phyloP scores from a whole-genome alignment of 495 filamentous ascomycete species.

The Opeltia flavorubescens region DNA sequence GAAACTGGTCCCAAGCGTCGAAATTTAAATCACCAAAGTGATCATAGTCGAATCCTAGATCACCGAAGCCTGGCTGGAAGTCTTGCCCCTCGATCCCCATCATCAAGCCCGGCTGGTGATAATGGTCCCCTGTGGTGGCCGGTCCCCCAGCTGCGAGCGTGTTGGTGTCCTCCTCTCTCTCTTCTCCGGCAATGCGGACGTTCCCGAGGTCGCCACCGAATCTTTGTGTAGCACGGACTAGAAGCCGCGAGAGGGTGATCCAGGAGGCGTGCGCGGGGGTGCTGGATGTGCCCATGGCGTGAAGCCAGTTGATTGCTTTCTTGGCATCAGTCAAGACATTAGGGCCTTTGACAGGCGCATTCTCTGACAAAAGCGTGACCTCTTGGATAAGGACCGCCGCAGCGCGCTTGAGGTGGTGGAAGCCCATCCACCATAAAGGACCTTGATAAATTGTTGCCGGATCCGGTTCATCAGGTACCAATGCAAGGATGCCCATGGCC shows the following conservation, averaged over 20 bases:
- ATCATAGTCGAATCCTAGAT: too few species aligned
- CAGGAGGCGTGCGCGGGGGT: slow-evolving; percentile 35
- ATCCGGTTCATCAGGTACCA: slow-evolving; percentile 35
- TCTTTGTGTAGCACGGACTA: slow-evolving; percentile 5
- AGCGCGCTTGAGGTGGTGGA: slow-evolving; percentile 51
- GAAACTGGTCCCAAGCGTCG: too few species aligned
- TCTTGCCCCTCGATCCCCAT: too few species aligned
- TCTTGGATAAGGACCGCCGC: slow-evolving; percentile 44
- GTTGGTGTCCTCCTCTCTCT: neutral
- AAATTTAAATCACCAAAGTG: too few species aligned
- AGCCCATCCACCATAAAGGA: slow-evolving; percentile 47
- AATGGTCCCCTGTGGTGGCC: neutral
- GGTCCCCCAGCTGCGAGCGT: too few species aligned
- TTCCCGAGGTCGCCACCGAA: slow-evolving; percentile 10
- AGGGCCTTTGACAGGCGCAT: slow-evolving; percentile 37
- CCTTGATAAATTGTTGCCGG: slow-evolving; percentile 31
- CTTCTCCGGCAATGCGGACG: slow-evolving; percentile 1
- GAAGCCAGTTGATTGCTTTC: slow-evolving; percentile 40
- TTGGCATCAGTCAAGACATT: slow-evolving; percentile 39
- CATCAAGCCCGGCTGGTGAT: too few species aligned
- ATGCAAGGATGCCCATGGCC: slow-evolving; percentile 37
- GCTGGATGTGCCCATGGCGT: slow-evolving; percentile 30
- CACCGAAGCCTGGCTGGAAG: too few species aligned
- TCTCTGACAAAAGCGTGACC: slow-evolving; percentile 36
- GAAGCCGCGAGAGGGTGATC: slow-evolving; percentile 8